These are phyloP conservation scores for Baeospora myosura DNA, from an alignment of 1,284 basidiomycete genomes.

Conservation along the genomic window DNA sequence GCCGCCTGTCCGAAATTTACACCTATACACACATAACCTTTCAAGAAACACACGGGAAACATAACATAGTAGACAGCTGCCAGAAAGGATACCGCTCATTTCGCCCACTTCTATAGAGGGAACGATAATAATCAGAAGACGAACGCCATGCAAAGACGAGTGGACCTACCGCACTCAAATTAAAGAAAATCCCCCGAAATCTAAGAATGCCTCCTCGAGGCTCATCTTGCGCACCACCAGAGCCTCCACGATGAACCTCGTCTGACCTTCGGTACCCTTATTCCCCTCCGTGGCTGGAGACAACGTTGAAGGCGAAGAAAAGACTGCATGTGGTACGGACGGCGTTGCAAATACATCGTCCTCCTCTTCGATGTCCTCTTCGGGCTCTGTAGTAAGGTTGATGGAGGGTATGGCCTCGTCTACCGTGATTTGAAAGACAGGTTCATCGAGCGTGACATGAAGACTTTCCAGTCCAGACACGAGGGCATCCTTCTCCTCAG, in stretches of 20 bases:
- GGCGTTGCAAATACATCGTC: slow-evolving; percentile 32
- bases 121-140: too few species aligned
- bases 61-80: too few species aligned
- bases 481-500: slow-evolving; percentile 14
- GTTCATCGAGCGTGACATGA: slow-evolving; percentile 22
- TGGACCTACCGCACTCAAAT: too few species aligned
- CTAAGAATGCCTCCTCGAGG: slow-evolving; percentile 63
- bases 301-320: neutral
- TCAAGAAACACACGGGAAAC: too few species aligned
- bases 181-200: slow-evolving; percentile 61
- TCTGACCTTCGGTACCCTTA: slow-evolving; percentile 22
- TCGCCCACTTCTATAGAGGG: too few species aligned
- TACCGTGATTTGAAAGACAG: slow-evolving; percentile 3
- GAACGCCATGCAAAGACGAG: too few species aligned
- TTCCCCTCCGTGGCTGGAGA: neutral
- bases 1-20: too few species aligned
- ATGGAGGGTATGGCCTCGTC: slow-evolving; percentile 15
- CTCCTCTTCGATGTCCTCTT: slow-evolving; percentile 23
- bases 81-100: too few species aligned
- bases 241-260: slow-evolving; percentile 69
- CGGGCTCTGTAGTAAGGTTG: slow-evolving; percentile 9
- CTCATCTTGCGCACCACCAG: slow-evolving; percentile 70
- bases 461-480: slow-evolving; percentile 24
- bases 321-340: slow-evolving; percentile 11
- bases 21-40: too few species aligned